Evolutionary conservation across 331 rosid genomes (phyloP).

Genomic region (Telfairia occidentalis): DNA sequence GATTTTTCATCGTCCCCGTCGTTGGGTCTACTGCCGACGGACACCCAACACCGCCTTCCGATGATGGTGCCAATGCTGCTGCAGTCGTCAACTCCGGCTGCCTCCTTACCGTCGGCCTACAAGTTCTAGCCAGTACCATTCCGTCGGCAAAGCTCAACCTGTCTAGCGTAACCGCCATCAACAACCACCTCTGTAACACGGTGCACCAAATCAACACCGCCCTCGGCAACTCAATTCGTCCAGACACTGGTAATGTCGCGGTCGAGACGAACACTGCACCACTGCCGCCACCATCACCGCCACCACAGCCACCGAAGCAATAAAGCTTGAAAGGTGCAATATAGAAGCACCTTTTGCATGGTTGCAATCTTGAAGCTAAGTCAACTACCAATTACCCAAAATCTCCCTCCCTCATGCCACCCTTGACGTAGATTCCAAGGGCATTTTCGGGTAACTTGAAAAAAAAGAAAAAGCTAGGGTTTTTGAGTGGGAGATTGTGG

Average conservation of each 20-base stretch:
- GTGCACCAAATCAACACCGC: slow-evolving; percentile 61
- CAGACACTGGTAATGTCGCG: slow-evolving; percentile 7
- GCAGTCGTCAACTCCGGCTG: slow-evolving; percentile 20
- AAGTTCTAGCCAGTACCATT: slow-evolving; percentile 65
- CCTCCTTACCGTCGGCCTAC: slow-evolving; percentile 70
- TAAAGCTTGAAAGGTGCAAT: slow-evolving; percentile 14
- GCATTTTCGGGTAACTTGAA: neutral
- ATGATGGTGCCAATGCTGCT: neutral
- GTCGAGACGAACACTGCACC: neutral
- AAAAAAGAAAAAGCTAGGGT: neutral
- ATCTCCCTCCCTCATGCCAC: slow-evolving; percentile 13
- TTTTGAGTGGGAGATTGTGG: slow-evolving; percentile 17
- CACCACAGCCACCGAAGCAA: slow-evolving; percentile 19
- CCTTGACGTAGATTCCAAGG: neutral
- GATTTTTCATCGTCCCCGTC: slow-evolving; percentile 57
- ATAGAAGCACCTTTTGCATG: neutral
- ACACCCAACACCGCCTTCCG: neutral
- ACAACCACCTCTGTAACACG: slow-evolving; percentile 72
- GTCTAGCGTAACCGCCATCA: slow-evolving; percentile 62
- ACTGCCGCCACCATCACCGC: neutral
- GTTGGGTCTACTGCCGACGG: slow-evolving; percentile 5
- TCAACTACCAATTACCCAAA: slow-evolving; percentile 9
- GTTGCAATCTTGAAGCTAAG: neutral
- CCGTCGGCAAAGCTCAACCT: slow-evolving; percentile 76
- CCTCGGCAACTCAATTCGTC: slow-evolving; percentile 24